Evolutionary conservation across 371 early-diverging fungal genomes (phyloP).

Genomic region (Fennellomyces sp.): DNA sequence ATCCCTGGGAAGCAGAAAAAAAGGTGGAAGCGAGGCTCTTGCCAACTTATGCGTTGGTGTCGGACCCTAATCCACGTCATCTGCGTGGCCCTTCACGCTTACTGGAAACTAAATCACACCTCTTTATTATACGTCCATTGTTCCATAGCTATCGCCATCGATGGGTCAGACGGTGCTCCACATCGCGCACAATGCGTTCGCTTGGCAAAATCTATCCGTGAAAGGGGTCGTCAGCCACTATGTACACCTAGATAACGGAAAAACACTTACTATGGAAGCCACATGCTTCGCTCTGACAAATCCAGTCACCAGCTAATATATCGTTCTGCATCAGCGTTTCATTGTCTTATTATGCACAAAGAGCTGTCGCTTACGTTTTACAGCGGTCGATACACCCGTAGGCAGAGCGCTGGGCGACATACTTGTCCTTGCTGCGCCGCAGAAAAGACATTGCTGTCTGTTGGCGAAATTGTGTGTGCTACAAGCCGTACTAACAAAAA

Average conservation of each 20-base stretch:
- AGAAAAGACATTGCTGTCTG: conserved; percentile 63
- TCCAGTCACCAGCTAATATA: conserved; percentile 14
- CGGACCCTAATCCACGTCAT: conserved; percentile 2
- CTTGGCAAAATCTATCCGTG: conserved; percentile 11
- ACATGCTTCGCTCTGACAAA: conserved; percentile 18
- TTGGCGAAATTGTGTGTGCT: conserved; percentile 68
- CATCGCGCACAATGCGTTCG: conserved; percentile 16
- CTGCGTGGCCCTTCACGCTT: background rate
- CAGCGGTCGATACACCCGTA: background rate
- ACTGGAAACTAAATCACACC: background rate
- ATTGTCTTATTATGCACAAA: background rate
- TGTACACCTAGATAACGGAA: background rate
- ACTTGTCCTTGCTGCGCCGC: conserved; percentile 28
- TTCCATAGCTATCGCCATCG: conserved; percentile 1
- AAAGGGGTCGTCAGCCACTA: too few relatives aligned
- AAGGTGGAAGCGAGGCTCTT: background rate
- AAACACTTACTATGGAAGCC: conserved; percentile 13
- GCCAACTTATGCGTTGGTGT: too few relatives aligned
- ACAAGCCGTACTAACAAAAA: conserved; percentile 45
- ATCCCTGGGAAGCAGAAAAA: background rate
- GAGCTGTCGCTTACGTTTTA: conserved; percentile 12
- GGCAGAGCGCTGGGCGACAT: background rate
- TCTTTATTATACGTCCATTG: background rate
- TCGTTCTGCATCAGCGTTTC: background rate
- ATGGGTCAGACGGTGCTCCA: background rate